These are phyloP conservation scores for Agaricus blazei DNA, from an alignment of 768 basidiomycete genomes.

Conservation along the genomic window DNA sequence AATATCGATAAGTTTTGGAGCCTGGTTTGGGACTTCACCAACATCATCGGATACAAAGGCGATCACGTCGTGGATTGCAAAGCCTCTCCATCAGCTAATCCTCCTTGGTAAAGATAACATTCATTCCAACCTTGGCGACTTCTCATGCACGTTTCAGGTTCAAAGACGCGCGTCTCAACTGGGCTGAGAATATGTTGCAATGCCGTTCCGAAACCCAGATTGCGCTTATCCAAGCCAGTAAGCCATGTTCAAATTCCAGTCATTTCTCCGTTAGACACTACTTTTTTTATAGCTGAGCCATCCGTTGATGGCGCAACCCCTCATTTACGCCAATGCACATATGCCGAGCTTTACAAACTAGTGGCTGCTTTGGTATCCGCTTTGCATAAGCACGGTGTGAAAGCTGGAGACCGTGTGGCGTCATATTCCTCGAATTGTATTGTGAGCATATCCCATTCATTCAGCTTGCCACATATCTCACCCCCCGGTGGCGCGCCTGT, in stretches of 20 bases:
- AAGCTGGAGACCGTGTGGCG: conserved; percentile 67
- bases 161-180: conserved; percentile 59
- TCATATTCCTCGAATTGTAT: conserved; percentile 79
- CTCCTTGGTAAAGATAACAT: conserved; percentile 48
- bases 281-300: conserved; percentile 50
- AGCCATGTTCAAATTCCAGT: conserved; percentile 21
- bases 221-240: conserved; percentile 70
- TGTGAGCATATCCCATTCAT: conserved; percentile 33
- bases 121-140: conserved; percentile 7
- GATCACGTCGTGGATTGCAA: conserved; percentile 49
- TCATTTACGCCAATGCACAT: conserved; percentile 41
- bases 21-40: conserved; percentile 65
- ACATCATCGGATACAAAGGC: conserved; percentile 60
- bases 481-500: conserved; percentile 4
- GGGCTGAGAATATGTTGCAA: conserved; percentile 77
- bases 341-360: conserved; percentile 51
- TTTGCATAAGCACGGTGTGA: conserved; percentile 44
- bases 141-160: conserved; percentile 32
- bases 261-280: conserved; percentile 8
- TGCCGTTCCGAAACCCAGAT: conserved; percentile 51
- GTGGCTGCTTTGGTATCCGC: conserved; percentile 57
- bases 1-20: conserved; percentile 66
- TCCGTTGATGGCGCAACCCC: conserved; percentile 42
- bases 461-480: conserved; percentile 8
- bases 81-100: conserved; percentile 54